Base-by-base conservation (phyloP, 2,329 filamentous ascomycete genomes). In the Aspergillus quadricinctus region DNA sequence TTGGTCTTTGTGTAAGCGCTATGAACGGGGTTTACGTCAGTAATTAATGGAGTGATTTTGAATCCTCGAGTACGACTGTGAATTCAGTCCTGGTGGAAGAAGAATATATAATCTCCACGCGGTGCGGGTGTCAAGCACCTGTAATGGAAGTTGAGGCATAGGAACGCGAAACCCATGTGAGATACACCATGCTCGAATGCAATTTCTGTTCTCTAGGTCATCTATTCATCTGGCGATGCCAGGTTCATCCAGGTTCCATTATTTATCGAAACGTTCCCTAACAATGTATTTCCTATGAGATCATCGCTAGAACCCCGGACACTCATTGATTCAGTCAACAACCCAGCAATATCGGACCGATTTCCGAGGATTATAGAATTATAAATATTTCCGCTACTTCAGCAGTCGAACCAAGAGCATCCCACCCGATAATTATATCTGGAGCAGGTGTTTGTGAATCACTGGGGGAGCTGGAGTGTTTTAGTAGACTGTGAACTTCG, bases 401-500 rank as follows among this genome's bases (percentile, higher is more conserved):
- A 37, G 31, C 31, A 17, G 14, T 7, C 31, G 14, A 37, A 17
- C 31, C 5, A 37, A 17, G 14, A 37, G 14, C 31, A 37, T 37
- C 14, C 31, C 31, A 17, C 31, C 14, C 11, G 31, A 17, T 7
- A 37, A 37, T 37, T 3, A 37, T 37, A 17, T 14, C 31, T 7
- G 14, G 14, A 37, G 31, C 31, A 17, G 14, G 31, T 37, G 14
- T 37, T 17, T 37, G 31, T 17, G 14, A 37, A 17, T 37, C 6
- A 17, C 14, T 37, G 14, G 5, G 14, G 14, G 17, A 37, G 14
- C 31, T 37, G 31, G 31, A 37, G 5, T n/a, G 14, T 7, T 17
- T 37, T 37, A 14, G 31, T n/a, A 7, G 8, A 50, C 28, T 50
- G 25, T 50, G 48, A 50, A 50, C 49, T 55, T 64, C 61, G 61